Evolutionary conservation across 129 eudicot species (phyloP), one percentile per base, ranked within the genome.

Genomic region (Tanacetum coccineum): DNA sequence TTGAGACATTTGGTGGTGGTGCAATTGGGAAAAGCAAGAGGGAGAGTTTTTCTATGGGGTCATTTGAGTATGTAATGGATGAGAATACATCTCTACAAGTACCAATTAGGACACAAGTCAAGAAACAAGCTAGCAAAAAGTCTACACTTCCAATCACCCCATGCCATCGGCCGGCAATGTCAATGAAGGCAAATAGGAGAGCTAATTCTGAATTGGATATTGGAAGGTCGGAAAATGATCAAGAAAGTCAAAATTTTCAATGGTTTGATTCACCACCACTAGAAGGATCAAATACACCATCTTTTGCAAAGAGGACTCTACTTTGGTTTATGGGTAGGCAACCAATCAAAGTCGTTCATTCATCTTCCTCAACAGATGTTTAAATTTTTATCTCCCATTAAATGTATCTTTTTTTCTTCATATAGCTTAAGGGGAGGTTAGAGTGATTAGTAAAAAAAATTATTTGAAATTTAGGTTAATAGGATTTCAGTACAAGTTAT

Each of bases 41-140:
- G 67, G 95, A 87, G 68, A 84, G 89, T 18, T 82, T 84, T 80
- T 92, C 97, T 3, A 91, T 91, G 97, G 95, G 95, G 11, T 90
- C 95, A 18, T 87, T 87, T 72, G 92, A 88, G n/a, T 90, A 90
- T 84, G 89, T 90, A 14, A 76, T 91, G 90, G 84, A 87, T 75
- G 97, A 85, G 61, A 79, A 55, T 55, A 64, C 84, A 58, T 74
- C 84, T 19, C 71, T 91, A 19, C 82, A 87, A 70, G 97, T 91
- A 4, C 87, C 97, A 42, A 85, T 91, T 11, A 80, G 83, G 49
- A 75, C 86, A 2, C 90, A 85, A 39, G 28, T 74, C 18, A 87
- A 80, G 80, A 86, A 87, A 61, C 87, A 70, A 69, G 73, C 82
- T 4, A 76, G 72, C 49, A 79, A 78, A 70, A 84, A 86, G 53